A percentile compares a stretch with the other conserved stretches of the same genome.
Conservation (phyloP, 176 grass and related monocot genomes). For the Miscanthus lutarioriparius region DNA sequence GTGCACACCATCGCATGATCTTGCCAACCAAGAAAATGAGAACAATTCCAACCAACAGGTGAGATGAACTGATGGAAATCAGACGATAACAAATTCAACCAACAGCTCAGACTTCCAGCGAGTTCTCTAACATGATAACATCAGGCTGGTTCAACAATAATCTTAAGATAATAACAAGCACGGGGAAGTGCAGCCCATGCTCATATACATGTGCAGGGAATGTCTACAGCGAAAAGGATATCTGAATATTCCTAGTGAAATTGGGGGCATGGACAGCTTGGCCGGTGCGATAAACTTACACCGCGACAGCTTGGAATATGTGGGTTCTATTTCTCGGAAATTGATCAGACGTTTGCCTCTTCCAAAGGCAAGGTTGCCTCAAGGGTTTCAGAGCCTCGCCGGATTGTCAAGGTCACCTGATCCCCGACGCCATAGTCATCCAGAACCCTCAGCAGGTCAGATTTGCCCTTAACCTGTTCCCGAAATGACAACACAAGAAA, state of each 20-base stretch:
- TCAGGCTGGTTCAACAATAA: neutral
- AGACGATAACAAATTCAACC: neutral
- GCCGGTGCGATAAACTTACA: constrained; percentile 6
- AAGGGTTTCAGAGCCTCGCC: constrained; percentile 56
- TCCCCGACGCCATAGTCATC: constrained; percentile 80
- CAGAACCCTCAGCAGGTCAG: constrained; percentile 75
- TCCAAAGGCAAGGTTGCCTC: constrained; percentile 58
- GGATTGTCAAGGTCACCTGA: constrained; percentile 58
- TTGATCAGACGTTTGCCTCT: constrained; percentile 57
- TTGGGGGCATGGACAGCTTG: neutral
- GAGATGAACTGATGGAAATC: neutral
- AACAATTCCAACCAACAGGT: neutral
- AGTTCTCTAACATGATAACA: neutral
- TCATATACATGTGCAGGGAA: too few species aligned
- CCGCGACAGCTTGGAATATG: neutral
- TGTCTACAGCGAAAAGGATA: too few species aligned
- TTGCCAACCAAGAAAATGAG: neutral
- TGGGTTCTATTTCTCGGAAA: neutral
- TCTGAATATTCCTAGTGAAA: too few species aligned
- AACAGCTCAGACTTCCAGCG: neutral
- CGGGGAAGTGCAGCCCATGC: too few species aligned
- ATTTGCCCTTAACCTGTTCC: constrained; percentile 73
- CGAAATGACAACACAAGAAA: neutral
- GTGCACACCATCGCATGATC: neutral
- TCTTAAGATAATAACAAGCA: neutral